These are phyloP conservation scores for Thalassiosira mediterranea DNA, from an alignment of 352 stramenopile genomes.

Conservation along the genomic window DNA sequence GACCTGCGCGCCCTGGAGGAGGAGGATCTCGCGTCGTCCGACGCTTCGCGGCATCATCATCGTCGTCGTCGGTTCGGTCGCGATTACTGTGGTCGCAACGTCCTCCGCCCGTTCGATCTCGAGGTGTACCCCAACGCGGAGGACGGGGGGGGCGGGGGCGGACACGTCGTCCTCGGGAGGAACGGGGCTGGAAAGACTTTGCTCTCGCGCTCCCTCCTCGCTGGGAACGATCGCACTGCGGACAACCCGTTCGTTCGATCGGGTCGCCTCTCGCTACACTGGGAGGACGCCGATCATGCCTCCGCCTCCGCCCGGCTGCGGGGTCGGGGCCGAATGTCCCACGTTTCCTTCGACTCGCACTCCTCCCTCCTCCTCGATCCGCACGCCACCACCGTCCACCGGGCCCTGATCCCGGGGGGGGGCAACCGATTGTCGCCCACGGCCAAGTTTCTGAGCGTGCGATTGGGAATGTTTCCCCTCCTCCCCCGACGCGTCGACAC, in stretches of 20 bases:
- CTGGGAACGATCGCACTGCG: not conserved
- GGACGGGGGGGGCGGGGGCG: constrained; percentile 30
- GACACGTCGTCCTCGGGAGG: constrained; percentile 57
- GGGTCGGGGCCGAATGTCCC: constrained; percentile 41
- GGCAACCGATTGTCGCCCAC: constrained; percentile 72
- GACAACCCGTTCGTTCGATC: too few relatives aligned
- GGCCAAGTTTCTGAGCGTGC: constrained; percentile 89
- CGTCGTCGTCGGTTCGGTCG: too few relatives aligned
- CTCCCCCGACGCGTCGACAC: constrained; percentile 87
- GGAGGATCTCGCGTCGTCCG: too few relatives aligned
- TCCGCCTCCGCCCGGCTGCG: constrained; percentile 21
- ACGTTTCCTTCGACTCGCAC: constrained; percentile 89
- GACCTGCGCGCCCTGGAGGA: too few relatives aligned
- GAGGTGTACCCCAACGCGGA: constrained; percentile 38
- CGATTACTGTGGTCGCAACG: too few relatives aligned
- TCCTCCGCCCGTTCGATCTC: constrained; percentile 33
- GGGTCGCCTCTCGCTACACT: constrained; percentile 15
- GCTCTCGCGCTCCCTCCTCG: constrained; percentile 41
- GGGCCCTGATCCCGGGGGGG: constrained; percentile 61
- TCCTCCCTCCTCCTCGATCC: constrained; percentile 83
- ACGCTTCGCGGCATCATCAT: too few relatives aligned
- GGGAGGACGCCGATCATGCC: too few relatives aligned
- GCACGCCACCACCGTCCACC: constrained; percentile 82
- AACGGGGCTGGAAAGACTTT: constrained; percentile 69
- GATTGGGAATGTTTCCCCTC: constrained; percentile 90